A percentile compares a stretch with the other conserved stretches of the same genome.
Conservation (phyloP, 768 basidiomycete species). For the Auriscalpium vulgare region DNA sequence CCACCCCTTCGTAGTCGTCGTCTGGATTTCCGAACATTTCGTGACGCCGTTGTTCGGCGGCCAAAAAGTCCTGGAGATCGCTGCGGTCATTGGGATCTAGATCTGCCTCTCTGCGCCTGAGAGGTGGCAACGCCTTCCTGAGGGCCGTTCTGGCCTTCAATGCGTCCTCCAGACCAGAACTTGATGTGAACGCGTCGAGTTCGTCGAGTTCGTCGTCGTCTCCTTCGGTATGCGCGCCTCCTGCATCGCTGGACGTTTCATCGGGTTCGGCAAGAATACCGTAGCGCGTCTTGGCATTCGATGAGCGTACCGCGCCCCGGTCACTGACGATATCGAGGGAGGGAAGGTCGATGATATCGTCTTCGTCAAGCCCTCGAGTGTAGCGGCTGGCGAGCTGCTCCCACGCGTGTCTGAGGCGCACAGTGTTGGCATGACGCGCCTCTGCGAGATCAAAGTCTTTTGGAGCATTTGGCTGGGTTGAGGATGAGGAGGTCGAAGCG, state of each 20-base stretch:
- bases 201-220: conserved; percentile 49
- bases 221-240: conserved; percentile 32
- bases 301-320: conserved; percentile 52
- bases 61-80: conserved; percentile 59
- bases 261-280: conserved; percentile 38
- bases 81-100: conserved; percentile 46
- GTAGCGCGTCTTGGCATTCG: conserved; percentile 36
- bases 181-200: conserved; percentile 41
- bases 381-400: conserved; percentile 62
- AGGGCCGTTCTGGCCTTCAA: conserved; percentile 20
- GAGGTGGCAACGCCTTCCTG: conserved; percentile 31
- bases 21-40: conserved; percentile 40
- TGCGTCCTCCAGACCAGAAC: conserved; percentile 25
- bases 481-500: conserved; percentile 16
- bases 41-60: conserved; percentile 48
- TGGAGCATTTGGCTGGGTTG: conserved; percentile 2
- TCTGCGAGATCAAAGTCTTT: conserved; percentile 37
- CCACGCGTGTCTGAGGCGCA: conserved; percentile 58
- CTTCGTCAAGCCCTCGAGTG: conserved; percentile 58
- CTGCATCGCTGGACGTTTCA: conserved; percentile 31
- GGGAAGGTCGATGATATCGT: conserved; percentile 69
- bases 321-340: conserved; percentile 58
- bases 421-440: conserved; percentile 47
- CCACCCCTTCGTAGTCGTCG: conserved; percentile 27
- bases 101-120: conserved; percentile 12